A percentile compares a stretch with the other conserved stretches of the same genome.
Conservation (phyloP, 1,284 basidiomycete genomes). For the Ustilago lituana region DNA sequence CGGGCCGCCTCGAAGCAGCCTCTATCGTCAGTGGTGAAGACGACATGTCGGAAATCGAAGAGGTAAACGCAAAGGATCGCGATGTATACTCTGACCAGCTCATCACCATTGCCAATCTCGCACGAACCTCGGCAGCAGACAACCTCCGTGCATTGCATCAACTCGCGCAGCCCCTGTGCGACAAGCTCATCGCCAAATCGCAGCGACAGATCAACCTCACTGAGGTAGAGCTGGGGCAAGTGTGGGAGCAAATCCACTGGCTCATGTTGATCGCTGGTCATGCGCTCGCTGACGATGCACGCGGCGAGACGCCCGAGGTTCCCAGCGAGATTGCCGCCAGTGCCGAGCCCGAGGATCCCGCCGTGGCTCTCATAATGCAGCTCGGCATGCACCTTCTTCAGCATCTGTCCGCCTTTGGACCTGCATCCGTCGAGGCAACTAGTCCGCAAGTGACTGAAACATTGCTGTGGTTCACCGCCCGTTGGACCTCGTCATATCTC, state of each 20-base stretch:
- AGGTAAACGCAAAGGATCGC: conserved; percentile 49
- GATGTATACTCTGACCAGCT: conserved; percentile 60
- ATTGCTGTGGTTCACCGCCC: conserved; percentile 57
- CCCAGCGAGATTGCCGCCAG: conserved; percentile 41
- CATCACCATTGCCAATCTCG: conserved; percentile 54
- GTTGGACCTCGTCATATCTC: conserved; percentile 61
- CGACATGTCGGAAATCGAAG: conserved; percentile 51
- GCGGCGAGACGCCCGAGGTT: conserved; percentile 51
- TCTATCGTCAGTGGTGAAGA: conserved; percentile 17
- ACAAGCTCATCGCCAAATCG: conserved; percentile 39
- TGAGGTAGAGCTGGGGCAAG: conserved; percentile 36
- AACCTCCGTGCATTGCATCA: conserved; percentile 24
- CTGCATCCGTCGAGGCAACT: conserved; percentile 32
- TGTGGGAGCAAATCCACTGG: conserved; percentile 65
- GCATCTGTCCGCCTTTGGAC: conserved; percentile 36
- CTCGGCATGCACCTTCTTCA: conserved; percentile 51
- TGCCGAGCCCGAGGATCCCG: conserved; percentile 27
- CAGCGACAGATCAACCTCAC: conserved; percentile 17
- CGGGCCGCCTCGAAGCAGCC: conserved; percentile 51
- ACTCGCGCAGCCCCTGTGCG: conserved; percentile 34
- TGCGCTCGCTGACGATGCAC: conserved; percentile 51
- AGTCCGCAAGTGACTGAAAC: conserved; percentile 61
- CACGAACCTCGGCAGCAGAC: conserved; percentile 38
- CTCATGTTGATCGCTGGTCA: conserved; percentile 55
- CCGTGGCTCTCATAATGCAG: conserved; percentile 45